Conservation (phyloP, 257 asterid genomes). For the Solanum raphanifolium region DNA sequence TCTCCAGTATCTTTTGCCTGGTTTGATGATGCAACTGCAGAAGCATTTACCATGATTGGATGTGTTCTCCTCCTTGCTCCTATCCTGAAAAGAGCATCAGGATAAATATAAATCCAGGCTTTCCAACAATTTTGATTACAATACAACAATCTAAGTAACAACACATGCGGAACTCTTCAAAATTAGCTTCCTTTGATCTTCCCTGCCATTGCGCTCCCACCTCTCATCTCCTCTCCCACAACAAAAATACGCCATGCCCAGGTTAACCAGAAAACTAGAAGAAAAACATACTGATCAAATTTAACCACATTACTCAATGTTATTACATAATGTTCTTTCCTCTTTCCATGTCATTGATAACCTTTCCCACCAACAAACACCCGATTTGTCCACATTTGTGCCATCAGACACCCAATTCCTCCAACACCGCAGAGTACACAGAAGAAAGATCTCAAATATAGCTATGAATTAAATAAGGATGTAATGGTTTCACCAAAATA, state of each 20-base stretch:
- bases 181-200: background rate
- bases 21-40: background rate
- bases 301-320: background rate
- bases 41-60: conserved; percentile 9
- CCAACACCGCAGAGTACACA: background rate
- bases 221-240: background rate
- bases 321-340: background rate
- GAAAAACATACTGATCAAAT: background rate
- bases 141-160: background rate
- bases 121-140: background rate
- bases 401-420: background rate
- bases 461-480: background rate
- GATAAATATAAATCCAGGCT: conserved; percentile 1
- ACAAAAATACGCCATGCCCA: background rate
- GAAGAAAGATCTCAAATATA: background rate
- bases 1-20: background rate
- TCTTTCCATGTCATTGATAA: background rate
- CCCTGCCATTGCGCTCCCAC: background rate
- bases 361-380: background rate
- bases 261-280: background rate
- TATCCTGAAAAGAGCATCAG: conserved; percentile 27
- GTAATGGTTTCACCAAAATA: background rate
- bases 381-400: background rate
- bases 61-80: conserved; percentile 25
- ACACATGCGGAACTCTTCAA: background rate